Percentiles rank a stretch among this genome's conserved stretches.
These are phyloP conservation scores for Dactylellina cionopaga DNA, from an alignment of 2,329 filamentous ascomycete species.

Conservation along the genomic window DNA sequence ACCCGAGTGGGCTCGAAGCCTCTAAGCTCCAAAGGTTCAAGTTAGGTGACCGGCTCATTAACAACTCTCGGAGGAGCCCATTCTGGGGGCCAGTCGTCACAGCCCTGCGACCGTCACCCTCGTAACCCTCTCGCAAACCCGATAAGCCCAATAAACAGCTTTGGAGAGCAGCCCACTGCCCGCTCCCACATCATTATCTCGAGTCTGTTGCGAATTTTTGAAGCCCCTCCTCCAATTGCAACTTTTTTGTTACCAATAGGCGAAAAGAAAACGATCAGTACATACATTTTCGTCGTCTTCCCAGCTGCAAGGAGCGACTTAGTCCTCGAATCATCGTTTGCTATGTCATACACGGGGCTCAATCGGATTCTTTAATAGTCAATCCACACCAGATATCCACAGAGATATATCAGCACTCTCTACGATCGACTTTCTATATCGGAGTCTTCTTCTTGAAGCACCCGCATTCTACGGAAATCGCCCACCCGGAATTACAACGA, in stretches of 20 bases:
- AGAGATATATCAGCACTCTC: slow-evolving; percentile 16
- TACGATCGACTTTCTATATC: slow-evolving; percentile 19
- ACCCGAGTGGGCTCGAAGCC: slow-evolving; percentile 15
- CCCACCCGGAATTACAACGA: slow-evolving; percentile 7
- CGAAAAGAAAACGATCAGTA: slow-evolving; percentile 15
- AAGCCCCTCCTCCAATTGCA: slow-evolving; percentile 32
- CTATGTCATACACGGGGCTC: slow-evolving; percentile 40
- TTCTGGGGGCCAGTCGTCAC: slow-evolving; percentile 24
- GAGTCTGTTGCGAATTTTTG: slow-evolving; percentile 24
- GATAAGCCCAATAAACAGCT: slow-evolving; percentile 28
- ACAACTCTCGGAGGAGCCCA: slow-evolving; percentile 27
- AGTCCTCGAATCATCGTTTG: slow-evolving; percentile 39
- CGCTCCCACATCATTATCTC: slow-evolving; percentile 26
- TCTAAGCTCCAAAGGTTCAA: slow-evolving; percentile 26
- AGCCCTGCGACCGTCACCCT: too few relatives aligned
- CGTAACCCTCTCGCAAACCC: neutral
- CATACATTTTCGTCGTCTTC: slow-evolving; percentile 18
- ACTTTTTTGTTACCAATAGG: slow-evolving; percentile 9
- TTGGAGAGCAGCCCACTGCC: slow-evolving; percentile 18
- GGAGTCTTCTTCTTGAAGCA: slow-evolving; percentile 14
- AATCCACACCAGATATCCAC: slow-evolving; percentile 7
- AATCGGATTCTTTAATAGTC: slow-evolving; percentile 22
- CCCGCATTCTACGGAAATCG: slow-evolving; percentile 9
- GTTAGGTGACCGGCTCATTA: slow-evolving; percentile 20
- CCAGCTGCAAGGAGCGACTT: slow-evolving; percentile 11